These are phyloP conservation scores for Pichia sp. DNA, from an alignment of 1,139 yeast genomes.

Conservation along the genomic window DNA sequence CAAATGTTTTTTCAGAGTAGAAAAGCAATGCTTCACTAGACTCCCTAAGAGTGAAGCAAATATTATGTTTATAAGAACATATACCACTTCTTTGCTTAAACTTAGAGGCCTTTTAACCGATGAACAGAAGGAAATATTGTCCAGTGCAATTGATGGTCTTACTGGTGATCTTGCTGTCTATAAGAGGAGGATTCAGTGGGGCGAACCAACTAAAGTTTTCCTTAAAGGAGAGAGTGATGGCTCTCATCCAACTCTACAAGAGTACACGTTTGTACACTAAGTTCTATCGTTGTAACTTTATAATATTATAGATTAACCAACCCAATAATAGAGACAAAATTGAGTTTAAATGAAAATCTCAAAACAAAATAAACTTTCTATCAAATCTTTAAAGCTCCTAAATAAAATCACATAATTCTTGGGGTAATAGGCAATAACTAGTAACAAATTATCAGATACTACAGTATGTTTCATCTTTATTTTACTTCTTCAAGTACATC, in stretches of 20 bases:
- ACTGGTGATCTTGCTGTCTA: slow-evolving; percentile 23
- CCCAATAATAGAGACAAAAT: too few species aligned
- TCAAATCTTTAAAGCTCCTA: not conserved
- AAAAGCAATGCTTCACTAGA: slow-evolving; percentile 55
- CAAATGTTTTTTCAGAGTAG: slow-evolving; percentile 52
- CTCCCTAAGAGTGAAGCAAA: slow-evolving; percentile 50
- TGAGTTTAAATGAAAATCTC: not conserved
- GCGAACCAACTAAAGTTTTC: slow-evolving; percentile 25
- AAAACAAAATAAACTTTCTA: slow-evolving; percentile 1
- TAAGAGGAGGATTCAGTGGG: slow-evolving; percentile 27
- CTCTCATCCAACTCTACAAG: slow-evolving; percentile 18
- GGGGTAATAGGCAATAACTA: too few species aligned
- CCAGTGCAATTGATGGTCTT: slow-evolving; percentile 38
- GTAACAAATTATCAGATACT: too few species aligned
- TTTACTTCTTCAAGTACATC: too few species aligned
- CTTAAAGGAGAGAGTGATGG: slow-evolving; percentile 26
- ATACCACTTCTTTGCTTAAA: slow-evolving; percentile 52
- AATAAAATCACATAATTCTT: too few species aligned
- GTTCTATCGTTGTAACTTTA: not conserved
- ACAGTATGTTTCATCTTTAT: too few species aligned
- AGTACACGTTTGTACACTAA: slow-evolving; percentile 14
- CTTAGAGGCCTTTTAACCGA: slow-evolving; percentile 38
- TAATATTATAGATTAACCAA: too few species aligned
- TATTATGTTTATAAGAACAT: slow-evolving; percentile 59
- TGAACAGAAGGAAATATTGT: slow-evolving; percentile 41